These are phyloP conservation scores for Coemansia sp. DNA, from an alignment of 192 early-diverging fungal species.

Conservation along the genomic window DNA sequence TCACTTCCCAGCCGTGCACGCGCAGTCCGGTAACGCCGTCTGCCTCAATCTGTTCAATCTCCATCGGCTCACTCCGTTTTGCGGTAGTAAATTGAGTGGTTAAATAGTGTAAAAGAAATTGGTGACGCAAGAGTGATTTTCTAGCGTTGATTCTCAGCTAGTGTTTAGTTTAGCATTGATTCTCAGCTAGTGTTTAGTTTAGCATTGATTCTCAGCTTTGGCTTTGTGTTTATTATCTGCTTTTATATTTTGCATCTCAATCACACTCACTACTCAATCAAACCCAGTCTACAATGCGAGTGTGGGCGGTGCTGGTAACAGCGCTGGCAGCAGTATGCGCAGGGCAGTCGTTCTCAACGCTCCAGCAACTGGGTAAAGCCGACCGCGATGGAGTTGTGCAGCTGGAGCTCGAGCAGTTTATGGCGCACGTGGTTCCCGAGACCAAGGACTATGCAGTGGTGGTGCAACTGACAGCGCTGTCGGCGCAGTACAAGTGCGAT, in stretches of 20 bases:
- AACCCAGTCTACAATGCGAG: constrained; percentile 11
- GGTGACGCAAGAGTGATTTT: no score
- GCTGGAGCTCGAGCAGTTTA: constrained; percentile 29
- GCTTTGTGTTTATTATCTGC: not conserved
- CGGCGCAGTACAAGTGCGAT: constrained; percentile 48
- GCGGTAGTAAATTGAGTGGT: no score
- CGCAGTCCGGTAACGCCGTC: constrained; percentile 42
- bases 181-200: not conserved
- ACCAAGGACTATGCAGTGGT: constrained; percentile 49
- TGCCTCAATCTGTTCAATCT: constrained; percentile 36
- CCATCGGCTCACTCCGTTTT: not conserved
- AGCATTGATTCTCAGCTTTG: not conserved
- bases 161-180: not conserved
- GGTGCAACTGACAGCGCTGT: constrained; percentile 47
- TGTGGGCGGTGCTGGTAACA: constrained; percentile 15
- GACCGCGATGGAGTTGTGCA: constrained; percentile 35
- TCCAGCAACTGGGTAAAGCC: constrained; percentile 21
- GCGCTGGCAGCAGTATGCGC: constrained; percentile 5
- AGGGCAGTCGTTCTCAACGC: constrained; percentile 25
- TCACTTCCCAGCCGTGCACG: constrained; percentile 58
- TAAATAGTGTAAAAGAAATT: no score
- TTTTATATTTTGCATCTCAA: constrained; percentile 6
- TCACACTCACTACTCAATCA: not conserved
- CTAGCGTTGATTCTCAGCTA: no score
- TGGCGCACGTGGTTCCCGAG: constrained; percentile 42